phyloP scores from a whole-genome alignment of 2,329 filamentous ascomycete genomes.

The Didymella exigua region DNA sequence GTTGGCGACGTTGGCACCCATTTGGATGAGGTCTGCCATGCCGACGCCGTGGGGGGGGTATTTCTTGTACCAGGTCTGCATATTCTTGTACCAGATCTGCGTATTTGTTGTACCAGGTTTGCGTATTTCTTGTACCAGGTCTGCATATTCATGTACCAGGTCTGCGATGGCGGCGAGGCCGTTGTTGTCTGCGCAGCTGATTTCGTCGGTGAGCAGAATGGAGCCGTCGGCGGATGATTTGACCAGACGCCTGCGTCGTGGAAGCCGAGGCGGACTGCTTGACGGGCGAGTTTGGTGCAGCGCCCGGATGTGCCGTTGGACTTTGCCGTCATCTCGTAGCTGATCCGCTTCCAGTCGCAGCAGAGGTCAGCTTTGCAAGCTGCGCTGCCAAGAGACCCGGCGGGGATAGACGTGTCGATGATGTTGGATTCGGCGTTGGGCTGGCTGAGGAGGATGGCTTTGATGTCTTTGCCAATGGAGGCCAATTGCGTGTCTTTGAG shows the following conservation, averaged over 20 bases:
- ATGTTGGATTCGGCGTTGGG: conserved; percentile 21
- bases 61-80: conserved; percentile 14
- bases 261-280: conserved; percentile 33
- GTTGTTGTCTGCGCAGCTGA: conserved; percentile 28
- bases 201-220: conserved; percentile 25
- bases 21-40: conserved; percentile 45
- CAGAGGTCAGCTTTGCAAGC: conserved; percentile 34
- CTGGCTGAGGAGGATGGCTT: conserved; percentile 27
- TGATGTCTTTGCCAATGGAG: conserved; percentile 24
- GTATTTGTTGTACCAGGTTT: conserved; percentile 16
- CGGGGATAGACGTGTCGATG: conserved; percentile 13
- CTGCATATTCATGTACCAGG: conserved; percentile 7
- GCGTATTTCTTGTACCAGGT: conserved; percentile 14
- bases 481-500: conserved; percentile 19
- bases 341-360: conserved; percentile 32
- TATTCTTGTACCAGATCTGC: too few species aligned
- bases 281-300: conserved; percentile 36
- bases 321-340: conserved; percentile 17
- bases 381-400: conserved; percentile 15
- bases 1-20: conserved; percentile 37
- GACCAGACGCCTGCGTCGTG: conserved; percentile 37
- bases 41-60: conserved; percentile 29
- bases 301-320: conserved; percentile 32
- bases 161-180: conserved; percentile 28
- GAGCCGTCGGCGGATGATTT: conserved; percentile 31